Percentiles rank a stretch among this genome's conserved stretches.
Conservation (phyloP, 495 filamentous ascomycete genomes). For the Hypoxylon lienhwacheense region DNA sequence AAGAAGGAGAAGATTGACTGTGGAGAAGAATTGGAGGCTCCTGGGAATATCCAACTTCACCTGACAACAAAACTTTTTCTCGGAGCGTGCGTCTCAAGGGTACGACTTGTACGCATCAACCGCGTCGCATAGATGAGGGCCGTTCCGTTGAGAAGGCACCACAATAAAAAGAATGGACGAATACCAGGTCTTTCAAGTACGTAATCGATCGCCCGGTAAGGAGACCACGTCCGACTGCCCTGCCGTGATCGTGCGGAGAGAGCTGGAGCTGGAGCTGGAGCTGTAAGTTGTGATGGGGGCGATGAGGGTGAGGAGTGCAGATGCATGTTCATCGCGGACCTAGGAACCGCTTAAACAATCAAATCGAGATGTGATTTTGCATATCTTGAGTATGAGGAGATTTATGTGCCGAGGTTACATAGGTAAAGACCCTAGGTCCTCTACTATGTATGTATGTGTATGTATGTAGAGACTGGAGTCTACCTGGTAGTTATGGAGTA, state of each 20-base stretch:
- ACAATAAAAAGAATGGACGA: constrained; percentile 18
- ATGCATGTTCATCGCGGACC: constrained; percentile 14
- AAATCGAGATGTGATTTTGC: constrained; percentile 4
- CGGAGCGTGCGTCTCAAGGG: constrained; percentile 12
- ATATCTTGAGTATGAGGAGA: too few species aligned
- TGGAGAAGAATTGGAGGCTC: constrained; percentile 33
- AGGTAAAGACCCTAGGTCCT: too few species aligned
- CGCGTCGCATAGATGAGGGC: constrained; percentile 17
- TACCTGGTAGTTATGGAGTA: too few species aligned
- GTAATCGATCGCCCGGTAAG: constrained; percentile 30
- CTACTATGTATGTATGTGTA: too few species aligned
- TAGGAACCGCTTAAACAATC: constrained; percentile 2
- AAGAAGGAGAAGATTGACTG: constrained; percentile 25
- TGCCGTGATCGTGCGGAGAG: constrained; percentile 13
- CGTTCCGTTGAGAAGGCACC: constrained; percentile 28
- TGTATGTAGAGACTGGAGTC: too few species aligned
- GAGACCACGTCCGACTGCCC: constrained; percentile 1
- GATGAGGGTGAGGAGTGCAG: constrained; percentile 4
- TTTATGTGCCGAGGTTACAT: too few species aligned
- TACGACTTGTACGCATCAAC: constrained; percentile 7
- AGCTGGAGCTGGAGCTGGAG: constrained; percentile 6
- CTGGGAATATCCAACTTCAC: constrained; percentile 25
- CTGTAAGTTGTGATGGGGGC: neutral
- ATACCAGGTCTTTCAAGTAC: constrained; percentile 34
- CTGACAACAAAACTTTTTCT: constrained; percentile 36